Percentiles rank a stretch among this genome's conserved stretches.
phyloP scores from a whole-genome alignment of 2,329 filamentous ascomycete species.

The Alternaria hordeiaustralica region DNA sequence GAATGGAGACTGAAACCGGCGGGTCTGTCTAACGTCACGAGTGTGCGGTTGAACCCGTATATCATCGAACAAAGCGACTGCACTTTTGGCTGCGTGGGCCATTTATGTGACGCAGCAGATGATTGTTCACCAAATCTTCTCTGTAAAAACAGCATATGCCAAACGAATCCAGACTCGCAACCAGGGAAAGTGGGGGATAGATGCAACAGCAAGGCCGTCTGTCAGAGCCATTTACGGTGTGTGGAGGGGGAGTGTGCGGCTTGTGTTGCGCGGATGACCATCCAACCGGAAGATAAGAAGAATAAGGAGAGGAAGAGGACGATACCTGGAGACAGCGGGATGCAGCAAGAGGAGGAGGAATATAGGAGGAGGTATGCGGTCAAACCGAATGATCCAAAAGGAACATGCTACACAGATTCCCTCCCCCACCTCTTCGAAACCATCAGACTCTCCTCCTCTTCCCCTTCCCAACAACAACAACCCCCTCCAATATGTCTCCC shows the following conservation, averaged over 20 bases:
- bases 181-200: conserved; percentile 33
- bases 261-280: conserved; percentile 24
- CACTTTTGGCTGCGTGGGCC: conserved; percentile 41
- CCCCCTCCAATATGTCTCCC: conserved; percentile 10
- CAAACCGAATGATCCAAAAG: conserved; percentile 16
- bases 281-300: conserved; percentile 10
- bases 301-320: neutral
- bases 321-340: conserved; percentile 5
- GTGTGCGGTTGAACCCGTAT: conserved; percentile 38
- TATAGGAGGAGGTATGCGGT: neutral
- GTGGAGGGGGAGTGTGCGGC: conserved; percentile 23
- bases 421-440: conserved; percentile 19
- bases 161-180: conserved; percentile 21
- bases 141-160: conserved; percentile 44
- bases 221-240: conserved; percentile 38
- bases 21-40: conserved; percentile 26
- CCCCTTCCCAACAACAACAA: no score
- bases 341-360: neutral
- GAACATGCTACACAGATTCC: conserved; percentile 27
- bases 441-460: neutral
- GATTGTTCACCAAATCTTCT: conserved; percentile 33
- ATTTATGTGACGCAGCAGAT: conserved; percentile 38
- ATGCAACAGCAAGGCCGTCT: conserved; percentile 39
- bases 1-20: conserved; percentile 4
- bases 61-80: conserved; percentile 36